Evolutionary conservation across 805 yeast genomes (phyloP).

Genomic region (Yarrowia sp.): DNA sequence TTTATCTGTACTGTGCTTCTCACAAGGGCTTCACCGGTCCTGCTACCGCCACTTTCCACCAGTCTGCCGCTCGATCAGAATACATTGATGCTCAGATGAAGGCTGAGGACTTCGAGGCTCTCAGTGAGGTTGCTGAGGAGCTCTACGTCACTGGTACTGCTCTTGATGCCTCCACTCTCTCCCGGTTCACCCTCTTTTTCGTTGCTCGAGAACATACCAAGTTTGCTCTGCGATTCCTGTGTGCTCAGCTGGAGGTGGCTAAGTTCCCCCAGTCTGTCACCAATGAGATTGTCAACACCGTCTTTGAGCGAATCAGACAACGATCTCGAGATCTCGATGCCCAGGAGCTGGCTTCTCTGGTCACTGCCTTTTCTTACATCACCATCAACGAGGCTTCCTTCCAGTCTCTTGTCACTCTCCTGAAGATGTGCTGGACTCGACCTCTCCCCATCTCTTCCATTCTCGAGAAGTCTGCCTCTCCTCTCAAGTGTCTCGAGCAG

Average conservation of each 20-base stretch:
- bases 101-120: background rate
- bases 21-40: constrained; percentile 4
- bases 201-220: background rate
- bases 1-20: constrained; percentile 29
- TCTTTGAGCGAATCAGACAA: background rate
- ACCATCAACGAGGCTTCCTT: constrained; percentile 4
- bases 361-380: constrained; percentile 12
- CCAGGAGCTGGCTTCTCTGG: constrained; percentile 27
- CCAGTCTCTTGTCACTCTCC: background rate
- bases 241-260: constrained; percentile 22
- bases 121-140: constrained; percentile 28
- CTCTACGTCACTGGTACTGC: constrained; percentile 27
- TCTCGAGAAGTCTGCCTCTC: constrained; percentile 5
- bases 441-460: constrained; percentile 9
- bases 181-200: constrained; percentile 6
- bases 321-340: background rate
- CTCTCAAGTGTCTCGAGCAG: constrained; percentile 30
- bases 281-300: background rate
- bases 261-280: background rate
- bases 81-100: constrained; percentile 5
- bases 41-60: background rate
- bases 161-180: constrained; percentile 12
- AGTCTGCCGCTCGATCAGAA: constrained; percentile 3
- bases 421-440: constrained; percentile 6
- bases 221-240: constrained; percentile 31